Conservation (phyloP, 305 asterid species). For the Fraxinus paxiana region DNA sequence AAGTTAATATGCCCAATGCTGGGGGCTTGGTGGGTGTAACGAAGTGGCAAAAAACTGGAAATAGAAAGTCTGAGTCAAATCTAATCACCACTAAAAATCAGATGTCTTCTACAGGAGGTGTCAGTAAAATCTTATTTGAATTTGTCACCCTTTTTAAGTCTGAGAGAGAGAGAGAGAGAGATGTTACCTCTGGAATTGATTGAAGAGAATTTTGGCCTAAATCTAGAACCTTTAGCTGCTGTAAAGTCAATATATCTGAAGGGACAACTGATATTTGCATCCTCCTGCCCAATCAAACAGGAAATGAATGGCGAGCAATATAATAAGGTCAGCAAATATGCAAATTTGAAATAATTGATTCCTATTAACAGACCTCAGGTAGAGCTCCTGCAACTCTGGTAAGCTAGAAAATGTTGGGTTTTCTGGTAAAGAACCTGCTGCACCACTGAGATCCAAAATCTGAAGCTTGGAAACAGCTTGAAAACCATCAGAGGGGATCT, state of each 20-base stretch:
- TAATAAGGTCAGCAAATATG: conserved; percentile 16
- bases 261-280: conserved; percentile 69
- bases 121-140: neutral
- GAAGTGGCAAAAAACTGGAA: neutral
- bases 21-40: neutral
- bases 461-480: conserved; percentile 71
- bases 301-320: conserved; percentile 24
- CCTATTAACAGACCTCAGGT: conserved; percentile 60
- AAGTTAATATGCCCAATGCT: neutral
- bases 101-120: neutral
- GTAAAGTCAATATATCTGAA: conserved; percentile 48
- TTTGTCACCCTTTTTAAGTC: neutral
- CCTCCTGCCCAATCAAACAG: conserved; percentile 55
- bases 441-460: conserved; percentile 85
- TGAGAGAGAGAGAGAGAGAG: conserved; percentile 13
- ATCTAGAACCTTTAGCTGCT: conserved; percentile 68
- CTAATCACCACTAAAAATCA: neutral
- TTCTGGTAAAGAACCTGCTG: conserved; percentile 60
- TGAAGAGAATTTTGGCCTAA: conserved; percentile 80
- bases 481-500: conserved; percentile 82
- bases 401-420: conserved; percentile 70
- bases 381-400: conserved; percentile 79
- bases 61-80: neutral
- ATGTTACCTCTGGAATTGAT: conserved; percentile 63
- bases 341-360: conserved; percentile 5